Base-by-base conservation (phyloP, 1,284 basidiomycete species). In the Ganoderma lingzhi region DNA sequence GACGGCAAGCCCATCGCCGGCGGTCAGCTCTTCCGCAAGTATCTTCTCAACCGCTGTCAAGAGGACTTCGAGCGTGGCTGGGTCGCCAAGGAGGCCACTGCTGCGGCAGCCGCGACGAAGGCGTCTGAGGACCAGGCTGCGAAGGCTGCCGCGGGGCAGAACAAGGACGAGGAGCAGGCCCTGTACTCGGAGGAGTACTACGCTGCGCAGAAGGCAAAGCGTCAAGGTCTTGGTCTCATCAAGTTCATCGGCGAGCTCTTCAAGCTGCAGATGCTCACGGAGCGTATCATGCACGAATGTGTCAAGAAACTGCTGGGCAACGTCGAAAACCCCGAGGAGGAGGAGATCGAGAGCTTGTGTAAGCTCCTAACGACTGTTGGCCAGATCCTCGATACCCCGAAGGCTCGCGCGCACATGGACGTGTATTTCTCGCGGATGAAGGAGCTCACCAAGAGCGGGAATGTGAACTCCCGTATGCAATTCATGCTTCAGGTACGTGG, bases 191-290 rank as follows among this genome's bases (percentile, higher is more conserved):
- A 98, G 15, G 97, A 99, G 83, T 99, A 99, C 85, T 99, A 99
- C 78, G 93, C 93, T 63, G 95, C 94, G 23, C 93, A 97, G 81
- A 98, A 98, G 86, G 96, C 96, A 58, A 98, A 98, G 86, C 95
- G 97, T 73, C 93, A 95, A 74, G 96, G 97, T 81, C 92, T 99
- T 32, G 97, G 97, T 86, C 89, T 99, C 71, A 95, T 99, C 81
- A 95, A 95, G 80, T 98, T 99, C 84, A 98, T 99, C 74, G 97
- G 97, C 77, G 97, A 99, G 84, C 86, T 99, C 68, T 99, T 96
- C 92, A 98, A 98, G 85, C 86, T 98, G 48, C 92, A 93, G 81
- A 97, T 72, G 71, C 66, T 72, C 10, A 69, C 71, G 35, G 71
- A 72, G 63, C 68, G 71, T 30, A 69, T 72, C 82, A 98, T 99